These are phyloP conservation scores for Debaryomycetaceae sp. DNA, from an alignment of 1,139 yeast genomes.

Conservation along the genomic window DNA sequence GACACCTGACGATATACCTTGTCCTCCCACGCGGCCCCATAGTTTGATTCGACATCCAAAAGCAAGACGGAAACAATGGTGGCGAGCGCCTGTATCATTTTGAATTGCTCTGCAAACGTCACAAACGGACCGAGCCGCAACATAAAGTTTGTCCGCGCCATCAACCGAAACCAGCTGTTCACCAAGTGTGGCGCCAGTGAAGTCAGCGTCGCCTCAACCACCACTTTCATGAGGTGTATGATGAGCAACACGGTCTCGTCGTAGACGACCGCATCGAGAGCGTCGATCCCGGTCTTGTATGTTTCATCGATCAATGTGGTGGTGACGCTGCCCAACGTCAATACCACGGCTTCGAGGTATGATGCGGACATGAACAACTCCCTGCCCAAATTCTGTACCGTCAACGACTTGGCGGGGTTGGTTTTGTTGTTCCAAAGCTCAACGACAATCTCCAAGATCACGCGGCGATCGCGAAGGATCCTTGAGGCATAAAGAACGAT, in stretches of 20 bases:
- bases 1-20: constrained; percentile 40
- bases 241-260: constrained; percentile 35
- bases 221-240: constrained; percentile 39
- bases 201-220: constrained; percentile 36
- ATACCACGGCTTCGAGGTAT: constrained; percentile 24
- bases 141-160: constrained; percentile 41
- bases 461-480: constrained; percentile 44
- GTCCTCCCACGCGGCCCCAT: constrained; percentile 36
- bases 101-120: constrained; percentile 28
- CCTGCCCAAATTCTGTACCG: constrained; percentile 37
- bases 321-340: constrained; percentile 8
- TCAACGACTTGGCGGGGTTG: constrained; percentile 16
- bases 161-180: constrained; percentile 57
- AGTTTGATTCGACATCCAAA: constrained; percentile 50
- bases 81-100: constrained; percentile 43
- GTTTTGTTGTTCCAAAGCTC: constrained; percentile 35
- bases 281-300: constrained; percentile 10
- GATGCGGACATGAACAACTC: constrained; percentile 28
- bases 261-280: constrained; percentile 22
- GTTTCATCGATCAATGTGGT: background rate
- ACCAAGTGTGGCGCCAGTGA: constrained; percentile 13
- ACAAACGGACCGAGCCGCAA: constrained; percentile 23
- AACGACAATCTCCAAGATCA: constrained; percentile 35
- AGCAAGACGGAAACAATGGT: constrained; percentile 48
- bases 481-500: constrained; percentile 27